Base-by-base conservation (phyloP, 169 alveolate genomes). In the Blepharisma undulans region DNA sequence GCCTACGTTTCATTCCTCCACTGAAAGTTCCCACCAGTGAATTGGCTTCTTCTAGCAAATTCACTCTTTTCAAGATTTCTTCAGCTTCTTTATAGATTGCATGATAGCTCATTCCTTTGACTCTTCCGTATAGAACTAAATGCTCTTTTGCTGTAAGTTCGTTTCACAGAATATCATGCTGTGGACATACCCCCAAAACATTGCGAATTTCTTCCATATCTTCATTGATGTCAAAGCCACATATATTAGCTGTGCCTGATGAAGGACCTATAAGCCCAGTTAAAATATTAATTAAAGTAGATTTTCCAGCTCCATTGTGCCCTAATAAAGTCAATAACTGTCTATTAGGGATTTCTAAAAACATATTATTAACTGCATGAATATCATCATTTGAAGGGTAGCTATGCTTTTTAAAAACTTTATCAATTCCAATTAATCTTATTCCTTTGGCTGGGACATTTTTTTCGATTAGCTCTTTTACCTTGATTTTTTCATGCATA, bases 291-390 rank as follows among this genome's bases (percentile, higher is more conserved):
- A 98, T 96, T 93, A 98, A 93, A 4, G 99, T 98, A n/a, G 98
- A 93, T 90, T 98, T 98, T 25, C 99, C 99, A n/a, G 99, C 99
- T 1, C 99, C 99, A 91, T 98, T 98, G 91, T 97, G 98, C 14
- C 99, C 99, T 60, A 98, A 93, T 36, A 98, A 92, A 32, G 98
- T 97, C 77, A 98, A 84, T 34, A 97, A 91, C 92, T 98, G 98
- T 27, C 96, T 97, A 60, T 94, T 94, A 59, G 96, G 93, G 25
- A 97, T 92, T 84, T 97, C 96, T 19, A 95, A 88, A 60, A 93
- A 95, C 8, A 96, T 82, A 76, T 95, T 92, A 76, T 95, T 94
- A 2, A 96, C 87, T 1, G 98, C 98, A 30, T 93, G 93, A 29
- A 94, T 93, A 82, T 94, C 97, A n/a, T 87, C 87, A 18, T 92